A percentile compares a stretch with the other conserved stretches of the same genome.
Conservation (phyloP, 2,329 filamentous ascomycete genomes). For the Fusarium concolor region DNA sequence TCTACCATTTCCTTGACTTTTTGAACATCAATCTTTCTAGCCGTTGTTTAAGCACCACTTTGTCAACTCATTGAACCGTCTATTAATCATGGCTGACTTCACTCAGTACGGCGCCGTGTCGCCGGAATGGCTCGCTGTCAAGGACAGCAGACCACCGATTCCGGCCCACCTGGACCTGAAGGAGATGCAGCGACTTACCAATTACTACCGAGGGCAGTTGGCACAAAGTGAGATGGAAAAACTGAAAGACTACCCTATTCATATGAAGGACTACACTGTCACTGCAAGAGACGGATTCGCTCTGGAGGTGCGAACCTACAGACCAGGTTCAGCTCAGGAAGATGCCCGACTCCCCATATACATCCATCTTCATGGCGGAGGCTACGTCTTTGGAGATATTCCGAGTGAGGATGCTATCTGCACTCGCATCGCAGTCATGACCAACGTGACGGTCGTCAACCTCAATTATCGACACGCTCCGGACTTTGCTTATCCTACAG, state of each 20-base stretch:
- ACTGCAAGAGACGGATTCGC: constrained; percentile 30
- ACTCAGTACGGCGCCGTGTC: constrained; percentile 55
- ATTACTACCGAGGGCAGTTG: constrained; percentile 26
- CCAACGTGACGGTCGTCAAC: constrained; percentile 61
- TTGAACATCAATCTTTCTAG: not conserved
- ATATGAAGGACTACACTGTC: constrained; percentile 49
- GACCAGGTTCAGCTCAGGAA: constrained; percentile 11
- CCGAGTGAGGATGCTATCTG: constrained; percentile 65
- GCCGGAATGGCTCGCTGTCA: constrained; percentile 58
- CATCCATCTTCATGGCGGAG: constrained; percentile 66
- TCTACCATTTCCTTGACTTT: accelerated
- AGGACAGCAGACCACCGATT: constrained; percentile 20
- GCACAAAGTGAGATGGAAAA: constrained; percentile 18
- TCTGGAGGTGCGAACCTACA: constrained; percentile 40
- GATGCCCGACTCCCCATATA: constrained; percentile 61
- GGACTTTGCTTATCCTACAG: constrained; percentile 62
- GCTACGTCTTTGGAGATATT: constrained; percentile 67
- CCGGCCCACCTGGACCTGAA: constrained; percentile 7
- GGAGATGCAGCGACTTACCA: constrained; percentile 28
- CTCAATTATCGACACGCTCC: constrained; percentile 71
- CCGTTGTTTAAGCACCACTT: too few species aligned
- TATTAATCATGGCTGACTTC: constrained; percentile 40
- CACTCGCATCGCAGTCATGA: constrained; percentile 57
- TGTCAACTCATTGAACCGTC: too few species aligned
- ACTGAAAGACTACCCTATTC: constrained; percentile 37